phyloP scores from a whole-genome alignment of 2,329 filamentous ascomycete genomes.

The Bimuria novae-zelandiae region DNA sequence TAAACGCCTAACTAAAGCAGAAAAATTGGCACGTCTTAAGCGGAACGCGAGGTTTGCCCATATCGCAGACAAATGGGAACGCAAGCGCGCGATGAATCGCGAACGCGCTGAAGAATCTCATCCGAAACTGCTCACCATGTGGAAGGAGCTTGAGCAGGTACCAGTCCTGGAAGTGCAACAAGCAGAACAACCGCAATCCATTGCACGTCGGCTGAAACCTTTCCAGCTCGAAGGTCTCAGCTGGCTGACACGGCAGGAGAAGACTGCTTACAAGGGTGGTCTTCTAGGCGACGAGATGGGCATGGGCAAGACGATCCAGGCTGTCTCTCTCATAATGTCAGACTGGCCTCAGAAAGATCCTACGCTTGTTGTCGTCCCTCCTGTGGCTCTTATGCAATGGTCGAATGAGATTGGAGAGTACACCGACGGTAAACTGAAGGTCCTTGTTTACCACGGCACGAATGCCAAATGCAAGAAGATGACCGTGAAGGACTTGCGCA shows the following conservation, averaged over 20 bases:
- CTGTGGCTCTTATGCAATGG: conserved; percentile 96
- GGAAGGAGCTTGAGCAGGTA: conserved; percentile 72
- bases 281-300: conserved; percentile 98
- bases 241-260: conserved; percentile 93
- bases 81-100: conserved; percentile 59
- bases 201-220: conserved; percentile 82
- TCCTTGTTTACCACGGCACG: conserved; percentile 86
- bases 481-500: conserved; percentile 73
- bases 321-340: conserved; percentile 97
- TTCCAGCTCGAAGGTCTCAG: conserved; percentile 93
- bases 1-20: conserved; percentile 28
- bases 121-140: conserved; percentile 82
- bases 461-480: conserved; percentile 82
- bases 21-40: conserved; percentile 24
- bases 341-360: conserved; percentile 85
- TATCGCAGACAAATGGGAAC: conserved; percentile 47
- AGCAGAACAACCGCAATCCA: conserved; percentile 74
- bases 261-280: conserved; percentile 82
- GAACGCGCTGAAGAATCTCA: conserved; percentile 74
- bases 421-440: conserved; percentile 87
- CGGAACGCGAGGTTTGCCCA: conserved; percentile 36
- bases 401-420: conserved; percentile 64
- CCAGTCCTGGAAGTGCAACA: conserved; percentile 67
- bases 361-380: conserved; percentile 85
- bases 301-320: conserved; percentile 97